Conservation (phyloP, 1,139 yeast species). For the Magnusiomyces magnusii region DNA sequence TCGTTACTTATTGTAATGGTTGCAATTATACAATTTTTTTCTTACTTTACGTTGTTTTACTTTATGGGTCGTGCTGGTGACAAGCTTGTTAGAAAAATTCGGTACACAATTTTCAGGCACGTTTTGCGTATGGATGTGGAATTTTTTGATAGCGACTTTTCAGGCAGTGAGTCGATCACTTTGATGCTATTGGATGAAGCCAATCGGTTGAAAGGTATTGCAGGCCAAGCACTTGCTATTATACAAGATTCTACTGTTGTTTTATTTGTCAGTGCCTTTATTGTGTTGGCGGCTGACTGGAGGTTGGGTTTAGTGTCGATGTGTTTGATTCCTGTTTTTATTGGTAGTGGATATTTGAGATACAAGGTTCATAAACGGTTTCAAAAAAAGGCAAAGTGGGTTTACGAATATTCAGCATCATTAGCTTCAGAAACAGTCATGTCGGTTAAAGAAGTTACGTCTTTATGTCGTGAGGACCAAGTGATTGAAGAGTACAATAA, state of each 20-base stretch:
- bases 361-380: conserved; percentile 71
- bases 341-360: conserved; percentile 69
- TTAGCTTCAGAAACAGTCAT: conserved; percentile 34
- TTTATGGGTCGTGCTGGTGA: conserved; percentile 22
- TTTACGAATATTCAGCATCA: conserved; percentile 34
- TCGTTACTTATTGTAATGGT: conserved; percentile 38
- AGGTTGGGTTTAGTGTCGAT: conserved; percentile 58
- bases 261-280: conserved; percentile 62
- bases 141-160: conserved; percentile 49
- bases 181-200: conserved; percentile 43
- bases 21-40: conserved; percentile 32
- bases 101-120: conserved; percentile 31
- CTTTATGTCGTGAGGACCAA: conserved; percentile 34
- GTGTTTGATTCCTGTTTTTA: conserved; percentile 51
- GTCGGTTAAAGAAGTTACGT: conserved; percentile 34
- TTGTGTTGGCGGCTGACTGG: conserved; percentile 63
- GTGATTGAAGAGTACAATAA: conserved; percentile 27
- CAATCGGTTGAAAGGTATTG: conserved; percentile 64
- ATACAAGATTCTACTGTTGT: conserved; percentile 68
- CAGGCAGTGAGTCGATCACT: conserved; percentile 12
- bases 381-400: conserved; percentile 43
- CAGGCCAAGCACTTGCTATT: conserved; percentile 78
- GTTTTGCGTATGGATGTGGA: conserved; percentile 67
- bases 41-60: conserved; percentile 29
- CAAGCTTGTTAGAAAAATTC: conserved; percentile 30